A percentile compares a stretch with the other conserved stretches of the same genome.
Conservation (phyloP, 202 grass and related monocot species). For the Panicum hallii region DNA sequence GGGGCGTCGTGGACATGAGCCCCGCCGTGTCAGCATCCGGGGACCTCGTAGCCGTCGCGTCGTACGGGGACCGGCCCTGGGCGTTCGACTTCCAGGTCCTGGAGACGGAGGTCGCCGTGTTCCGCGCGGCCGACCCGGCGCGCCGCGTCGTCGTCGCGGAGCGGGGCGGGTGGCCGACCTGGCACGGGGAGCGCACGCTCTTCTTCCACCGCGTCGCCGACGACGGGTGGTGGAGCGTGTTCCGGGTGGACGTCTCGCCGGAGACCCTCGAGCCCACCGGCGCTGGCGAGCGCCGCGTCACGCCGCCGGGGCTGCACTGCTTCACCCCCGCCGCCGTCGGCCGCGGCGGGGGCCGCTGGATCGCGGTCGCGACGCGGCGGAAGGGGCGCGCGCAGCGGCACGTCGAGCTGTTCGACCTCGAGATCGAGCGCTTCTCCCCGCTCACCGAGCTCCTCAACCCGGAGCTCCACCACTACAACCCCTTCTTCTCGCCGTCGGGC, state of each 20-base stretch:
- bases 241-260: slow-evolving; percentile 52
- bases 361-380: slow-evolving; percentile 74
- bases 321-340: slow-evolving; percentile 73
- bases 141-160: slow-evolving; percentile 53
- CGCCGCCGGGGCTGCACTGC: slow-evolving; percentile 75
- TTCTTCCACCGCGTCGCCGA: slow-evolving; percentile 86
- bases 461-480: slow-evolving; percentile 87
- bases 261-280: slow-evolving; percentile 53
- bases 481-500: slow-evolving; percentile 77
- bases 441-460: slow-evolving; percentile 68
- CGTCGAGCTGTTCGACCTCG: slow-evolving; percentile 85
- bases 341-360: slow-evolving; percentile 37
- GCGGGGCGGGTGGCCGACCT: slow-evolving; percentile 76
- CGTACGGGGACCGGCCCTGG: slow-evolving; percentile 73
- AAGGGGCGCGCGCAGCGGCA: slow-evolving; percentile 66
- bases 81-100: slow-evolving; percentile 81
- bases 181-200: slow-evolving; percentile 64
- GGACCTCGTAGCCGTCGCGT: slow-evolving; percentile 70
- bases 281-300: slow-evolving; percentile 51
- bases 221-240: slow-evolving; percentile 97
- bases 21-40: slow-evolving; percentile 72
- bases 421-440: slow-evolving; percentile 56
- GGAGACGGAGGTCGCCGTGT: slow-evolving; percentile 74
- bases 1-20: slow-evolving; percentile 79
- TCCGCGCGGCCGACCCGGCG: slow-evolving; percentile 54